These are phyloP conservation scores for Trametopsis cervina DNA, from an alignment of 768 basidiomycete genomes.

Conservation along the genomic window DNA sequence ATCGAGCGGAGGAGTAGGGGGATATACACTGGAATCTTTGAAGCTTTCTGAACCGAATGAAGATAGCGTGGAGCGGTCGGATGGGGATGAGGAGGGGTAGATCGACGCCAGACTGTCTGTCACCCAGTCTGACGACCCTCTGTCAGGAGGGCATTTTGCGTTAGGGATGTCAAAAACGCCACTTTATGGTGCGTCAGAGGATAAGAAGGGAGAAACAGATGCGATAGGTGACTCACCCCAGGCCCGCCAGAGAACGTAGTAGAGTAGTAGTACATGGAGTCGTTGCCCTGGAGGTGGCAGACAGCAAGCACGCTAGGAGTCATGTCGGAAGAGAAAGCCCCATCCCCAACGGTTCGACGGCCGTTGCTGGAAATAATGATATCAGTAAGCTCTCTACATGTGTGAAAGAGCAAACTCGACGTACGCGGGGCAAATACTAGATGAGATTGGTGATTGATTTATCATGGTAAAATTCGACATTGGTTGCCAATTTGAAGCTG, in stretches of 20 bases:
- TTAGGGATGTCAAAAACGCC: constrained; percentile 94
- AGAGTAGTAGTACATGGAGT: constrained; percentile 86
- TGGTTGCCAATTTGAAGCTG: constrained; percentile 72
- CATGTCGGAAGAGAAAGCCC: constrained; percentile 73
- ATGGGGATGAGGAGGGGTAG: constrained; percentile 21
- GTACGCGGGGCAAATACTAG: constrained; percentile 94
- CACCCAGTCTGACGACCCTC: constrained; percentile 96
- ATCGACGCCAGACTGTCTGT: constrained; percentile 81
- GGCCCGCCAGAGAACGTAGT: constrained; percentile 93
- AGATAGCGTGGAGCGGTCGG: constrained; percentile 34
- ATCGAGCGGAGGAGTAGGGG: constrained; percentile 26
- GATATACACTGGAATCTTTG: constrained; percentile 21
- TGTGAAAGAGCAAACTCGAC: constrained; percentile 22
- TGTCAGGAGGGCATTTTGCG: constrained; percentile 88
- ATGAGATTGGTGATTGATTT: constrained; percentile 69
- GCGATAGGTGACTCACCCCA: constrained; percentile 46
- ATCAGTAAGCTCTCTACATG: not conserved
- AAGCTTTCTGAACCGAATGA: constrained; percentile 28
- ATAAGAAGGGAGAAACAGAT: not conserved
- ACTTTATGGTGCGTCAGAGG: too few species aligned
- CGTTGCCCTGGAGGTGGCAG: constrained; percentile 74
- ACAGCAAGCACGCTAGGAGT: constrained; percentile 79
- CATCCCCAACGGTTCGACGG: constrained; percentile 95
- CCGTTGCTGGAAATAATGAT: constrained; percentile 64
- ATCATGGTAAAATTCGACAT: constrained; percentile 73